These are phyloP conservation scores for Cutaneotrichosporon sp. DNA, from an alignment of 1,284 basidiomycete genomes.

Conservation along the genomic window DNA sequence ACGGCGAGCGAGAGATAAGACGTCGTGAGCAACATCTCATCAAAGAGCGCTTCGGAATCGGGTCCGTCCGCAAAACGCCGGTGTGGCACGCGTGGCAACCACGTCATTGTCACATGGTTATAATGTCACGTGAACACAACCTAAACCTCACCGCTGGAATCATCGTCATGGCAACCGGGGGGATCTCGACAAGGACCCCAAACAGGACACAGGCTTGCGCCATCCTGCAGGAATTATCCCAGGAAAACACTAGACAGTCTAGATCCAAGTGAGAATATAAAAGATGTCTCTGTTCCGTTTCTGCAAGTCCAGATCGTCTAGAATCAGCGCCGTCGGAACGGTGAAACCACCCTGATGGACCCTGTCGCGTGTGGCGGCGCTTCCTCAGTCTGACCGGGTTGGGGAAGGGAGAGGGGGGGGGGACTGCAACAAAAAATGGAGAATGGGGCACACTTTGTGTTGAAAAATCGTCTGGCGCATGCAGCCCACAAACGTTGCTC, in stretches of 20 bases:
- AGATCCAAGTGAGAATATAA: too few relatives aligned
- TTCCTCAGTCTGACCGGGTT: neutral
- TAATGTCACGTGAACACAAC: neutral
- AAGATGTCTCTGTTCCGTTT: too few relatives aligned
- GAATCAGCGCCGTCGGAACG: neutral
- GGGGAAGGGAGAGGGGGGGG: neutral
- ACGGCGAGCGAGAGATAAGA: neutral
- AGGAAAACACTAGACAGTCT: neutral
- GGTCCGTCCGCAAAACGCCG: neutral
- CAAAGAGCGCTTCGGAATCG: neutral
- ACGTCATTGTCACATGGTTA: neutral
- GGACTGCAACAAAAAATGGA: neutral
- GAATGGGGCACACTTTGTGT: neutral
- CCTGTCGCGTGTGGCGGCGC: neutral
- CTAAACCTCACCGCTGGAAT: neutral
- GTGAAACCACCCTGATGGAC: neutral
- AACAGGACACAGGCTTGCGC: neutral
- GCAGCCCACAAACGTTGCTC: too few relatives aligned
- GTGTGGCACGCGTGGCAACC: neutral
- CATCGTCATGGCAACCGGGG: neutral
- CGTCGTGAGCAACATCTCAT: neutral
- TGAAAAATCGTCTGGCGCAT: too few relatives aligned
- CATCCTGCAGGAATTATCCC: neutral
- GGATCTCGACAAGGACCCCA: neutral
- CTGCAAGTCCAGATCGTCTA: neutral